Conservation (phyloP, 129 eudicot genomes). For the Ambrosia trifida region DNA sequence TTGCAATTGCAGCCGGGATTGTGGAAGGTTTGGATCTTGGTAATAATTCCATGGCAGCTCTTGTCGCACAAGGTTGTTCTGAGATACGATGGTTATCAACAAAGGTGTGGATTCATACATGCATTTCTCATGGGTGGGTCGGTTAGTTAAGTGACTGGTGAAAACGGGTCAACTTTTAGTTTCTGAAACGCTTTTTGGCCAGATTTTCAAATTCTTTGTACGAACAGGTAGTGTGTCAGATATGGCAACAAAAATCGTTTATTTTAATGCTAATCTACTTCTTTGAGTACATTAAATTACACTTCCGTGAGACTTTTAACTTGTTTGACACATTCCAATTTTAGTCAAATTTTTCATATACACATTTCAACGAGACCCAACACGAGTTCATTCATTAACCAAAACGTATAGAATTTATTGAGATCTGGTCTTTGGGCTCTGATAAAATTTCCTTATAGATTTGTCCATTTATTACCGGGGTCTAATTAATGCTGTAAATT, state of each 20-base stretch:
- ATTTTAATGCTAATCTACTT: background rate
- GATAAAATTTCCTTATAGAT: background rate
- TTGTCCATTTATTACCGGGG: conserved; percentile 1
- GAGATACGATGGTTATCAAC: conserved; percentile 98
- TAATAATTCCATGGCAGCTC: conserved; percentile 98
- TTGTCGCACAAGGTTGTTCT: conserved; percentile 95
- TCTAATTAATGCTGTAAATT: conserved; percentile 11
- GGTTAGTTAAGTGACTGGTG: background rate
- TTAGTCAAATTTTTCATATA: background rate
- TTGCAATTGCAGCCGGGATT: conserved; percentile 98
- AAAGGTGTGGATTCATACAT: conserved; percentile 48
- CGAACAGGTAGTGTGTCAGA: background rate
- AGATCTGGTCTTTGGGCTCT: conserved; percentile 10
- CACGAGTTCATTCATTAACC: background rate
- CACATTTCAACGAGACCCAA: conserved; percentile 12
- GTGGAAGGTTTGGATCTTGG: conserved; percentile 96
- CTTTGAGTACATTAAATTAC: background rate
- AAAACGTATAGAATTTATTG: background rate
- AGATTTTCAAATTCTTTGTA: background rate
- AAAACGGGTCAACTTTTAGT: background rate
- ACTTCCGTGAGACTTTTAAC: background rate
- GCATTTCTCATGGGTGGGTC: background rate
- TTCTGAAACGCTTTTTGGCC: background rate
- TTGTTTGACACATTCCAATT: background rate
- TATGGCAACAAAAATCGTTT: background rate